A percentile compares a stretch with the other conserved stretches of the same genome.
Conservation (phyloP, 495 filamentous ascomycete genomes). For the Entonaema liquescens region DNA sequence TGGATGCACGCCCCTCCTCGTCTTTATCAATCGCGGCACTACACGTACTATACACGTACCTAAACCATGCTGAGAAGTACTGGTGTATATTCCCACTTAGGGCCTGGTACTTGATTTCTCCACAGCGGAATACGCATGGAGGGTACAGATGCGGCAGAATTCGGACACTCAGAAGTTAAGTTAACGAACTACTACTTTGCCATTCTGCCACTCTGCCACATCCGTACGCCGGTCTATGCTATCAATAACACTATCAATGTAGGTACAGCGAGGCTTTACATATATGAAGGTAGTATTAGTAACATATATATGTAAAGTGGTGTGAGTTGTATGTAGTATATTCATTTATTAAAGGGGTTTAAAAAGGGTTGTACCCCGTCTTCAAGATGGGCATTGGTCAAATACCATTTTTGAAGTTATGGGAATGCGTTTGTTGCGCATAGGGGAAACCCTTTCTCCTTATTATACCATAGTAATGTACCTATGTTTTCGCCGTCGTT, state of each 20-base stretch:
- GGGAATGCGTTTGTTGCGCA: conserved; percentile 36
- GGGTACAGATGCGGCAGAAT: conserved; percentile 33
- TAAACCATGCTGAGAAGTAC: not conserved
- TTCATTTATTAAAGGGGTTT: conserved; percentile 7
- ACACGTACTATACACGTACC: conserved; percentile 4
- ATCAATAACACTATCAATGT: not conserved
- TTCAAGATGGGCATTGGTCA: conserved; percentile 37
- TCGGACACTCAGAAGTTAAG: conserved; percentile 29
- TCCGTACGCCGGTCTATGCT: not conserved
- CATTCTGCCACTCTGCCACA: not conserved
- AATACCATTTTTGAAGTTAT: conserved; percentile 39
- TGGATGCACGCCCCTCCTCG: conserved; percentile 25
- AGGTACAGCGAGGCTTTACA: not conserved
- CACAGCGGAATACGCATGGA: conserved; percentile 35
- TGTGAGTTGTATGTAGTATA: not conserved
- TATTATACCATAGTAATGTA: not conserved
- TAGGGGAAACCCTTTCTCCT: conserved; percentile 13
- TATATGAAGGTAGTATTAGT: conserved; percentile 6
- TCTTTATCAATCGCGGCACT: conserved; percentile 1
- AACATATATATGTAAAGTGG: too few relatives aligned
- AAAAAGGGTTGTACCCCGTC: conserved; percentile 1
- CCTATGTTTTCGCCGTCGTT: not conserved
- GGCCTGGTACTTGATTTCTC: conserved; percentile 25
- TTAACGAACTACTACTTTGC: not conserved
- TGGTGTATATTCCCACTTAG: conserved; percentile 6